phyloP scores from a whole-genome alignment of 2,329 filamentous ascomycete species.

The Ceratocystis smalleyi region DNA sequence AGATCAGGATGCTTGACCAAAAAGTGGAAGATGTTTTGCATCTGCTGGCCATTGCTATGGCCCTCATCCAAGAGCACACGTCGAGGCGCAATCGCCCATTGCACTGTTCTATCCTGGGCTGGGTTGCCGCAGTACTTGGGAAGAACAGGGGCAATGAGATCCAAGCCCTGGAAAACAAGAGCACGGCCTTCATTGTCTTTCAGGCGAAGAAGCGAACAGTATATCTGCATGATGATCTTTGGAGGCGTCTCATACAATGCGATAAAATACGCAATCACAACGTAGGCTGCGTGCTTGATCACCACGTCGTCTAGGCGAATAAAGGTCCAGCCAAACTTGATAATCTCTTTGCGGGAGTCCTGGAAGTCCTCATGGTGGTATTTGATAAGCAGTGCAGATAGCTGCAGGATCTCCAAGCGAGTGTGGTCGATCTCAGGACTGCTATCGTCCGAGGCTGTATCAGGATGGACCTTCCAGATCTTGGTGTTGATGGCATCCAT shows the following conservation, averaged over 20 bases:
- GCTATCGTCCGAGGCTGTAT: slow-evolving; percentile 68
- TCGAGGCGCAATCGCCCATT: slow-evolving; percentile 81
- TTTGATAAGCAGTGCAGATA: slow-evolving; percentile 89
- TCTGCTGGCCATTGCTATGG: slow-evolving; percentile 73
- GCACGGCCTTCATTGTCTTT: slow-evolving; percentile 90
- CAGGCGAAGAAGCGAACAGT: slow-evolving; percentile 75
- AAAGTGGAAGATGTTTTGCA: slow-evolving; percentile 96
- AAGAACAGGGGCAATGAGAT: slow-evolving; percentile 86
- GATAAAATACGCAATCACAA: slow-evolving; percentile 95
- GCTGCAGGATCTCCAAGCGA: slow-evolving; percentile 84
- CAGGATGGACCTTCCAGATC: slow-evolving; percentile 81
- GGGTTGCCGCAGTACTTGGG: slow-evolving; percentile 62
- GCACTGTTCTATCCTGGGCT: slow-evolving; percentile 54
- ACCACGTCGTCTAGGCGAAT: slow-evolving; percentile 97
- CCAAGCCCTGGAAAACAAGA: slow-evolving; percentile 82
- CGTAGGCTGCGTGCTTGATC: slow-evolving; percentile 96
- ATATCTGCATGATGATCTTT: slow-evolving; percentile 93
- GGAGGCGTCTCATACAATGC: slow-evolving; percentile 88
- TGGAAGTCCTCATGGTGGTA: slow-evolving; percentile 79
- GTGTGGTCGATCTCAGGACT: slow-evolving; percentile 83
- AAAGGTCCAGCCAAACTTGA: slow-evolving; percentile 98
- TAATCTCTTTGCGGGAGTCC: slow-evolving; percentile 90
- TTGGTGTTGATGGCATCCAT: slow-evolving; percentile 83
- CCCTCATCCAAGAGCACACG: slow-evolving; percentile 88
- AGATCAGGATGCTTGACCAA: slow-evolving; percentile 80